Base-by-base conservation (phyloP, 345 rosid species). In the Linum usitatissimum region DNA sequence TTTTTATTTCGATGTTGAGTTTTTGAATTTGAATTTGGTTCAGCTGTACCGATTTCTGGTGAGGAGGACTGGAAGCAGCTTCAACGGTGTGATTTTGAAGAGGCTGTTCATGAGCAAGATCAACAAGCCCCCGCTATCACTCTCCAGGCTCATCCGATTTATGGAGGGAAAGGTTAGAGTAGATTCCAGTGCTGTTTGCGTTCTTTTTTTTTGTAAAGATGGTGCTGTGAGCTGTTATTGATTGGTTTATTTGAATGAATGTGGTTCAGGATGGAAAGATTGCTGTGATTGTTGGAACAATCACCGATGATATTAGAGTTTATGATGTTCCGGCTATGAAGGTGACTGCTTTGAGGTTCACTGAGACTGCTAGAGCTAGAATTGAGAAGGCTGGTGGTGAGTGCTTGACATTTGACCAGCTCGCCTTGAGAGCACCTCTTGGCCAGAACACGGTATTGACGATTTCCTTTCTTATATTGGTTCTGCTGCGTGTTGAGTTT, bases 351-450 rank as follows among this genome's bases (percentile, higher is more conserved):
- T 66, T 92, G 77, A 80, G 87, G 77, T 87, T 92, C 74, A 87
- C 96, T 0, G 96, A 92, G 79, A 89, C 85, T 0, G 98, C 88
- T 0, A 84, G 95, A 60, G 96, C 96, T 9, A 88, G 96, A 69
- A 92, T 92, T 53, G 96, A 85, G 85, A 89, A 85, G 76, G 96
- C 98, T 13, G 98, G 98, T 59, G 95, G 98, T 48, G 91, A 91
- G 66, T 91, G 98, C 76, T 69, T 86, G 75, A 91, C 98, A 5
- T 88, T 91, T 64, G 98, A 88, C 54, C 96, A 86, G 71, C 90
- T 88, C 75, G 97, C 97, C 45, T 84, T 91, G 53, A 70, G 71
- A n/a, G 96, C 97, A 71, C 97, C 96, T 12, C 77, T 91, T 64
- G 97, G 97, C 0, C 96, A 91, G 80, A 88, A 88, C 84, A 91